Evolutionary conservation across 139 green algal genomes (phyloP), one percentile per base, ranked within the genome.

Genomic region (Chlamydomonas eustigma): DNA sequence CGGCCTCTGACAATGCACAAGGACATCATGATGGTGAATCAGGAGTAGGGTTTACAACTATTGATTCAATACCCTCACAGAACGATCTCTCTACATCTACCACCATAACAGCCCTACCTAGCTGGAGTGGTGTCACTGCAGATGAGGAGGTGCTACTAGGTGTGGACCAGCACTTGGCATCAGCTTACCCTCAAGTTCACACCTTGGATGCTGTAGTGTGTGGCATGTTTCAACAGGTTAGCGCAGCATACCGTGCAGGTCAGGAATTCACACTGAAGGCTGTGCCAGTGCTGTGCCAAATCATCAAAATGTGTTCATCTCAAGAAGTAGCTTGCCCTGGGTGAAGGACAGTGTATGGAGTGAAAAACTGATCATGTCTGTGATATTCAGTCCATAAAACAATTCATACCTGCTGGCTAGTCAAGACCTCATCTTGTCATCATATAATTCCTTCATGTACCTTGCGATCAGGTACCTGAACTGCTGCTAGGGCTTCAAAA

Each of bases 211-310:
- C 90, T 2, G 82, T 91, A 1, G 78, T 93, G 1, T 85, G 89
- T 0, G 88, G 88, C 64, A 93, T 93, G 2, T 93, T 92, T 52
- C 88, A 93, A 70, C 87, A 93, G 84, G 88, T 86, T n/a, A n/a
- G n/a, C n/a, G n/a, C n/a, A n/a, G n/a, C n/a, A n/a, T n/a, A n/a
- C n/a, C n/a, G n/a, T n/a, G n/a, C n/a, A n/a, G n/a, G n/a, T n/a
- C n/a, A n/a, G n/a, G n/a, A n/a, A n/a, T n/a, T n/a, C n/a, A n/a
- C n/a, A n/a, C n/a, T n/a, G n/a, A n/a, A n/a, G n/a, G n/a, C n/a
- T n/a, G n/a, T n/a, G n/a, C n/a, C n/a, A n/a, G n/a, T n/a, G n/a
- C n/a, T n/a, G n/a, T n/a, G n/a, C n/a, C n/a, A n/a, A n/a, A n/a
- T n/a, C n/a, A n/a, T n/a, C n/a, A n/a, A n/a, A n/a, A n/a, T n/a